These are phyloP conservation scores for Periglandula ipomoeae DNA, from an alignment of 2,329 filamentous ascomycete species.

Conservation along the genomic window DNA sequence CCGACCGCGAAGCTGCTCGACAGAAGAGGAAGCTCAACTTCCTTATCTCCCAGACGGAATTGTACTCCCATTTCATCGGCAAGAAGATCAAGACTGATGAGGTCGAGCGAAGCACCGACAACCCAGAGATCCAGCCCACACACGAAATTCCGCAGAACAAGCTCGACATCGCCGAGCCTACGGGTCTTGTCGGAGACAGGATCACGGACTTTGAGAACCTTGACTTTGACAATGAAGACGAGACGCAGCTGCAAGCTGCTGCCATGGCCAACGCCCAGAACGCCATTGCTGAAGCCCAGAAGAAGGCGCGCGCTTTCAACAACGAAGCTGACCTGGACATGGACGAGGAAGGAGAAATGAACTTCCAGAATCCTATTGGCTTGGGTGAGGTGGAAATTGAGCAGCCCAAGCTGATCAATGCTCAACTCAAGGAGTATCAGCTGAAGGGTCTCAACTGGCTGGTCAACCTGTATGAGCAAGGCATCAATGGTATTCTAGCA, in stretches of 20 bases:
- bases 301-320: constrained; percentile 90
- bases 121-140: constrained; percentile 56
- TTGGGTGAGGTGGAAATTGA: constrained; percentile 89
- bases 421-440: constrained; percentile 96
- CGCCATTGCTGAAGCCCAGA: constrained; percentile 87
- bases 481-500: constrained; percentile 97
- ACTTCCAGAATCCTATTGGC: constrained; percentile 97
- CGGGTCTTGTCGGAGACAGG: constrained; percentile 51
- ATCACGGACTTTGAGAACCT: constrained; percentile 92
- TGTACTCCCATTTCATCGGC: constrained; percentile 98
- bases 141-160: constrained; percentile 30
- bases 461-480: constrained; percentile 97
- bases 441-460: constrained; percentile 99
- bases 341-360: constrained; percentile 95
- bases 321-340: constrained; percentile 53
- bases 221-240: constrained; percentile 92
- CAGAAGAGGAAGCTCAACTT: constrained; percentile 99
- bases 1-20: constrained; percentile 90
- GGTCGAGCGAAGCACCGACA: constrained; percentile 82
- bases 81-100: constrained; percentile 99
- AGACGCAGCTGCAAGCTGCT: constrained; percentile 68
- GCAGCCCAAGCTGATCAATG: constrained; percentile 87
- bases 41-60: constrained; percentile 94
- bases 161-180: constrained; percentile 41
- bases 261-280: constrained; percentile 95